Evolutionary conservation across 495 filamentous ascomycete genomes (phyloP), one percentile per base, ranked within the genome.

Genomic region (Aspergillus campestris): DNA sequence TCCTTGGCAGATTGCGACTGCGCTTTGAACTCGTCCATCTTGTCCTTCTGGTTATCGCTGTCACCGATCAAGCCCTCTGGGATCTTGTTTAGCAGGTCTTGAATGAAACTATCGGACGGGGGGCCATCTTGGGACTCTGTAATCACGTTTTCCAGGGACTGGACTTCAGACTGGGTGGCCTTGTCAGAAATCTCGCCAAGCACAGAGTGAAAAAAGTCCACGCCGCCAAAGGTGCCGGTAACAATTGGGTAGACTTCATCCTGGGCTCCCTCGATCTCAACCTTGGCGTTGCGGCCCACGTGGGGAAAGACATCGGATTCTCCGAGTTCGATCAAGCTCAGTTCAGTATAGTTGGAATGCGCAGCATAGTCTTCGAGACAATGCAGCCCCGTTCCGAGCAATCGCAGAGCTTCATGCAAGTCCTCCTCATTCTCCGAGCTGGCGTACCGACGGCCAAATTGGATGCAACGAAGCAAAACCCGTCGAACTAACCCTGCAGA

Each of bases 341-440:
- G 78, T 58, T 95, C 89, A 0, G 70, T 77, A 58, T 94, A 95
- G 67, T 95, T 95, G 45, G 87, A 92, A 61, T 94, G 89, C 34
- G 89, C 89, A 11, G 87, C 82, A 65, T 79, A 95, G 57, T 95
- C 89, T 72, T 95, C 89, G n/a, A 95, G 66, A 50, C 88, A 94
- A 68, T 95, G 89, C 41, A 86, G 73, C 4, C 83, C 89, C 34
- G 89, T 95, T 13, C 89, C 89, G 40, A 95, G 60, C 7, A 94
- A 71, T 42, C 89, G 80, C 12, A 95, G 68, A 40, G 89, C 86
- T 67, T 95, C 89, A 57, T 89, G 80, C 4, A 92, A 72, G 51
- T 92, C 89, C 18, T 72, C 70, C 50, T 89, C 81, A 51, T 85
- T 76, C 7, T 67, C 44, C 35, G 65, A 78, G 12, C 67, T 66